Conservation (phyloP, 208 protist genomes). For the Trypanosoma lewisi region DNA sequence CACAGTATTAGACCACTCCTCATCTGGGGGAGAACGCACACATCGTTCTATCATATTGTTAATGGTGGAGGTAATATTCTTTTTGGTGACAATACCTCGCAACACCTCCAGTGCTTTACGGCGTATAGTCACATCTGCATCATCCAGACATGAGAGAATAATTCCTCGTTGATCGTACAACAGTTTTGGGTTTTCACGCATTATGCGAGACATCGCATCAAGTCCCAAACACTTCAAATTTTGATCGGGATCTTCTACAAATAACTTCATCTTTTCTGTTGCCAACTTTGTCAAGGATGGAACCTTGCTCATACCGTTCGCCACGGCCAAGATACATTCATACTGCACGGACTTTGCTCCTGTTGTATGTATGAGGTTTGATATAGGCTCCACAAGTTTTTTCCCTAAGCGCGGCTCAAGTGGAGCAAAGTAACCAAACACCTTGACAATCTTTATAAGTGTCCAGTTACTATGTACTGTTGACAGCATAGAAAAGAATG, state of each 20-base stretch:
- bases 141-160: constrained; percentile 93
- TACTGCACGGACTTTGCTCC: constrained; percentile 95
- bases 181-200: constrained; percentile 90
- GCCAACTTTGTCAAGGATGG: constrained; percentile 87
- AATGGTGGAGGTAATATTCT: constrained; percentile 88
- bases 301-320: constrained; percentile 85
- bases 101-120: constrained; percentile 93
- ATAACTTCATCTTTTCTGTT: constrained; percentile 91
- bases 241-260: constrained; percentile 97
- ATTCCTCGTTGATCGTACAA: constrained; percentile 90
- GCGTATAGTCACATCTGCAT: constrained; percentile 96
- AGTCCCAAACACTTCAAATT: constrained; percentile 99
- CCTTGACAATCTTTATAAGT: constrained; percentile 99
- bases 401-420: constrained; percentile 96
- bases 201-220: constrained; percentile 91
- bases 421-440: constrained; percentile 95
- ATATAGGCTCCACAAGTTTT: constrained; percentile 97
- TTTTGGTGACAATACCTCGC: constrained; percentile 87
- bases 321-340: constrained; percentile 96
- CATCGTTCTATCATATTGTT: constrained; percentile 71
- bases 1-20: constrained; percentile 91
- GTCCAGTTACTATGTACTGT: constrained; percentile 98
- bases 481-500: constrained; percentile 96
- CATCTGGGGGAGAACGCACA: constrained; percentile 63
- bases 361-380: constrained; percentile 95